phyloP scores from a whole-genome alignment of 495 filamentous ascomycete genomes.

The Baudoinia panamericana region DNA sequence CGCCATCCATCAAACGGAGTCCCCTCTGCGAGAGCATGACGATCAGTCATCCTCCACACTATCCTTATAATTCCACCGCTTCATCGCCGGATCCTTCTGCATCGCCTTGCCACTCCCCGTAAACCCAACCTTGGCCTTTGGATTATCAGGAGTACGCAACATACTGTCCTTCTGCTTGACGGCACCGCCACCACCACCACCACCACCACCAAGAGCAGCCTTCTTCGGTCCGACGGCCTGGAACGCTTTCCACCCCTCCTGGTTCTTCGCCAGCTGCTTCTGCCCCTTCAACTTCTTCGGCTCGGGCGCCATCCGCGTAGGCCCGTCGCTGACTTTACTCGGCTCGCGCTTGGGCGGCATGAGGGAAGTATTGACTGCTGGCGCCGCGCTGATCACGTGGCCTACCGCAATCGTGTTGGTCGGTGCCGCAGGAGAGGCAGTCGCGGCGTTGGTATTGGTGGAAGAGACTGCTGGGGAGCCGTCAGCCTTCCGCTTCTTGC shows the following conservation, averaged over 20 bases:
- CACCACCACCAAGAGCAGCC: background rate
- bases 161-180: conserved; percentile 79
- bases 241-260: conserved; percentile 93
- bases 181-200: conserved; percentile 41
- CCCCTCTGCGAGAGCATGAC: conserved; percentile 19
- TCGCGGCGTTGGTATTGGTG: conserved; percentile 19
- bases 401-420: background rate
- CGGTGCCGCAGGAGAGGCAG: conserved; percentile 2
- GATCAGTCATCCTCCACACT: conserved; percentile 49
- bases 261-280: conserved; percentile 76
- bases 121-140: conserved; percentile 62
- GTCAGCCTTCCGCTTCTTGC: conserved; percentile 85
- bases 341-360: conserved; percentile 58
- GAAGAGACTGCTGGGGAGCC: conserved; percentile 43
- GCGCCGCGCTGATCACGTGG: conserved; percentile 77
- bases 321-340: conserved; percentile 53
- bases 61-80: conserved; percentile 69
- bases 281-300: conserved; percentile 79
- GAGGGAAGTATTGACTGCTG: conserved; percentile 67
- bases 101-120: conserved; percentile 88
- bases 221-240: conserved; percentile 56
- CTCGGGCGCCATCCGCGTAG: conserved; percentile 49
- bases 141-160: conserved; percentile 61
- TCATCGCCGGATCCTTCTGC: conserved; percentile 77
- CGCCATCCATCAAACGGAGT: background rate